Base-by-base conservation (phyloP, 495 filamentous ascomycete genomes). In the Aspergillus diversus region DNA sequence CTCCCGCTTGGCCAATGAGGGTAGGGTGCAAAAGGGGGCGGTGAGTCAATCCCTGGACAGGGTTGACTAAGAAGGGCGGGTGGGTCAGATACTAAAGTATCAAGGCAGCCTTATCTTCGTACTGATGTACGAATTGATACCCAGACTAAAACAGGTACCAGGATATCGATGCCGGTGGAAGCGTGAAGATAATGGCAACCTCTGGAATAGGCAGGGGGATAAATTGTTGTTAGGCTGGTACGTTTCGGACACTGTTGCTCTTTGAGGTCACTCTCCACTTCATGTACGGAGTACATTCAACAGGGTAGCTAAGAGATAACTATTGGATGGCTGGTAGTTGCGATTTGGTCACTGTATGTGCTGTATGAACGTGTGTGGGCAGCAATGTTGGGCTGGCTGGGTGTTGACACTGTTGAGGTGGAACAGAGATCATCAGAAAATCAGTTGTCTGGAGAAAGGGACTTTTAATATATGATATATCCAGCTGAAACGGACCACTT, bases 1-100 rank as follows among this genome's bases (percentile, higher is more conserved):
- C 16, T 39, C 15, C 15, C 51, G 61, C 58, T 66, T 63, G 51
- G 59, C 73, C 73, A 75, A 69, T 75, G 59, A 68, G 56, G 17
- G 55, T 27, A 12, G 59, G 61, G 42, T 16, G 33, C 21, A 31
- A 35, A 43, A 42, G 32, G 63, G 63, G 69, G 74, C 74, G 72
- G 74, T 74, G 70, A 65, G 62, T 66, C 61, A 61, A 57, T 21
- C 21, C 47, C 47, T 50, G 39, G 39, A 5, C 39, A 42, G 55
- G 59, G 51, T 51, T 61, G 60, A 56, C 60, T 33, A 54, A 43
- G 39, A 13, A 43, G 39, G 39, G 39, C 39, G 39, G 47, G 51
- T 32, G 51, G 51, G 51, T 54, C 51, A 33, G 51, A 54, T 54
- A 27, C 21, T 27, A 54, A 21, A 15, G 31, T 34, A 27, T 27